Conservation (phyloP, 306 rosid genomes). For the Begonia fuchsioides region DNA sequence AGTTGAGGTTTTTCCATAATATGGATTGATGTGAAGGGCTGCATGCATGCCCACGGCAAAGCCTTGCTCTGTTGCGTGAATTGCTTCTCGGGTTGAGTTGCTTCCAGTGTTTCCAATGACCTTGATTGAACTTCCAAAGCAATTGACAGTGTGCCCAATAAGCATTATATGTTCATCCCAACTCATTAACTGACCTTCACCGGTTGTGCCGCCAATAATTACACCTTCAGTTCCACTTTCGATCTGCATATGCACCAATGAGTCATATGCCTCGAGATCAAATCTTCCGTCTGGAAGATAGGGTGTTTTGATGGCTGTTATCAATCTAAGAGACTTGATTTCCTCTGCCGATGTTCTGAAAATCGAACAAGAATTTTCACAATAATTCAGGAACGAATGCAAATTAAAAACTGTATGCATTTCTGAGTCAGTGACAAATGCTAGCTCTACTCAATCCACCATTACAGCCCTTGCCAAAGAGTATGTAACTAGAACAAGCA, state of each 20-base stretch:
- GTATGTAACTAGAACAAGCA: no score
- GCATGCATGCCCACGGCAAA: constrained; percentile 98
- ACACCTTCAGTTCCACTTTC: constrained; percentile 61
- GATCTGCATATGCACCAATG: constrained; percentile 61
- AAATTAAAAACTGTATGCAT: no score
- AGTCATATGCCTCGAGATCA: constrained; percentile 88
- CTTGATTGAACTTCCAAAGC: constrained; percentile 78
- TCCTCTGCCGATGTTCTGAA: constrained; percentile 74
- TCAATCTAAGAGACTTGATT: constrained; percentile 53
- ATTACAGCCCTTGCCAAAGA: no score
- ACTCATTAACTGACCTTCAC: constrained; percentile 93
- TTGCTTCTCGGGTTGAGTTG: constrained; percentile 84
- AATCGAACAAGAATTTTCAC: constrained; percentile 10
- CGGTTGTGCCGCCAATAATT: constrained; percentile 90
- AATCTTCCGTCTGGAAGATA: constrained; percentile 92
- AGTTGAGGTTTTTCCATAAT: constrained; percentile 83
- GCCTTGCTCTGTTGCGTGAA: constrained; percentile 93
- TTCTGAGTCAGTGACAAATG: no score
- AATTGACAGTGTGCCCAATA: constrained; percentile 78
- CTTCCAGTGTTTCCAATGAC: constrained; percentile 92
- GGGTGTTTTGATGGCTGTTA: constrained; percentile 91
- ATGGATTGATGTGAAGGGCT: constrained; percentile 95
- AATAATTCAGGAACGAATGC: neutral
- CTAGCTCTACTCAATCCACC: no score
- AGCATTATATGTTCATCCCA: constrained; percentile 99